Conservation (phyloP, 1,139 yeast species). For the Hanseniaspora uvarum region DNA sequence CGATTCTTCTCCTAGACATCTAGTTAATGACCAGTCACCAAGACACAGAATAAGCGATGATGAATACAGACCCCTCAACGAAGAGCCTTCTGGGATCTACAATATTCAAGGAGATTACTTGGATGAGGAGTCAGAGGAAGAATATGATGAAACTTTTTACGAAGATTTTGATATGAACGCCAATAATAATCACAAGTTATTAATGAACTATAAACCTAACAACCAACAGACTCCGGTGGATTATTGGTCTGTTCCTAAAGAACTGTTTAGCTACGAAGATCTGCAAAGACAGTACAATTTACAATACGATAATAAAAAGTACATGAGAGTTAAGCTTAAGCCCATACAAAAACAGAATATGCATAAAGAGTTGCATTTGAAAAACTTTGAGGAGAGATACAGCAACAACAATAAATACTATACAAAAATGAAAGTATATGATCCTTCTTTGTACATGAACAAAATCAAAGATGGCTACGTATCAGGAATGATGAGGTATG, state of each 20-base stretch:
- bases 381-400: conserved; percentile 4
- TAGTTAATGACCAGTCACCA: not conserved
- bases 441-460: not conserved
- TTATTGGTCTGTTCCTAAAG: conserved; percentile 14
- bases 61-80: not conserved
- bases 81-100: conserved; percentile 1
- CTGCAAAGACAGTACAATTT: not conserved
- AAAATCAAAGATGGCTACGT: conserved; percentile 9
- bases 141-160: conserved; percentile 13
- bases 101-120: not conserved
- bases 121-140: conserved; percentile 6
- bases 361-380: not conserved
- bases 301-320: not conserved
- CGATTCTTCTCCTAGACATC: not conserved
- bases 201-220: not conserved
- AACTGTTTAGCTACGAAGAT: not conserved
- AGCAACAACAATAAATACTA: not conserved
- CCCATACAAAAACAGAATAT: not conserved
- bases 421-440: not conserved
- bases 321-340: not conserved
- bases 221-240: not conserved
- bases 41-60: not conserved
- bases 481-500: conserved; percentile 12
- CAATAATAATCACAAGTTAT: not conserved
- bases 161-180: conserved; percentile 11